Conservation (phyloP, 768 basidiomycete species). For the Rhodosporidiobolus sp. region DNA sequence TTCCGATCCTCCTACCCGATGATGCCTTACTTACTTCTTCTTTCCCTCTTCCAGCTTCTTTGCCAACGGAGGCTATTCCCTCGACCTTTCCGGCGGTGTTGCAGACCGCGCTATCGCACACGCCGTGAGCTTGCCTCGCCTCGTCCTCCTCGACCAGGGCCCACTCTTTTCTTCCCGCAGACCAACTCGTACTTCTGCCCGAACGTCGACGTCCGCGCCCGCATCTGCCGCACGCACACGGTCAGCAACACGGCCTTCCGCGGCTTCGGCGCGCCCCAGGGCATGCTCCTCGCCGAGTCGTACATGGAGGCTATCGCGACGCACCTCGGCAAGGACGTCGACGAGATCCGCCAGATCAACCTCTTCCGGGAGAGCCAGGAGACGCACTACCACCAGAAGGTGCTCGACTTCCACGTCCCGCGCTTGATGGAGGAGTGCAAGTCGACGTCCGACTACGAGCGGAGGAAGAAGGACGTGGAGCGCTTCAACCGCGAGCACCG, state of each 20-base stretch:
- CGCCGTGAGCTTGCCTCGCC: conserved; percentile 2
- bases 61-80: conserved; percentile 44
- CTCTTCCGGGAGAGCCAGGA: conserved; percentile 40
- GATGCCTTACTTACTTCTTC: too few relatives aligned
- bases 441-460: conserved; percentile 33
- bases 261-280: conserved; percentile 42
- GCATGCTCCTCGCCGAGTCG: conserved; percentile 40
- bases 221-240: conserved; percentile 43
- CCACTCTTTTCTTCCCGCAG: too few relatives aligned
- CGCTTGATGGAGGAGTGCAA: conserved; percentile 34
- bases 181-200: conserved; percentile 40
- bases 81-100: conserved; percentile 43
- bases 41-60: conserved; percentile 37
- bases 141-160: too few relatives aligned
- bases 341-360: conserved; percentile 41
- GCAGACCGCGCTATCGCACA: conserved; percentile 43
- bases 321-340: conserved; percentile 39
- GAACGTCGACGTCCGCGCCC: conserved; percentile 39
- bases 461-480: conserved; percentile 33
- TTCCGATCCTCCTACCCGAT: too few relatives aligned
- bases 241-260: conserved; percentile 43
- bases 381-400: conserved; percentile 42
- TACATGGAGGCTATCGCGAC: conserved; percentile 41
- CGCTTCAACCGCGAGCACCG: conserved; percentile 42
- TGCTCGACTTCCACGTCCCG: conserved; percentile 44